Base-by-base conservation (phyloP, 1,284 basidiomycete species). In the Tilletia setariae region DNA sequence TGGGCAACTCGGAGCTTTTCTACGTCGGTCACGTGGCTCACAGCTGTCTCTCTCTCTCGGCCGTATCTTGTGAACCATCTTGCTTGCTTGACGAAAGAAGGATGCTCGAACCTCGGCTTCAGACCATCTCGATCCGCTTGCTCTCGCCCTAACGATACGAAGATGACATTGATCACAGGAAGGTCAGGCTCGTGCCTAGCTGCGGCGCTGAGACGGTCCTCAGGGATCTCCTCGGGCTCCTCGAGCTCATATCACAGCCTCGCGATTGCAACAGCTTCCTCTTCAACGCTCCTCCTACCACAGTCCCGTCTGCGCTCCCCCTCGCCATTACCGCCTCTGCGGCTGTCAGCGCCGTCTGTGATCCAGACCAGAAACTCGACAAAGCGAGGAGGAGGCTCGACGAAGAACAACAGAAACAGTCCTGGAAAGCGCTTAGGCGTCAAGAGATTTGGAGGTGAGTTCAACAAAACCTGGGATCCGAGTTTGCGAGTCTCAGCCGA, bases 351-450 rank as follows among this genome's bases (percentile, higher is more conserved):
- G 15, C 56, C 56, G 30, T 61, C 56, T n/a, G 73, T 76, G 9
- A 72, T 81, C 28, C 81, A 82, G 69, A 78, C 76, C 11, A 75
- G 81, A 69, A 80, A 82, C 72, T 81, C 81, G 56, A 78, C 81
- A 56, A 82, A 82, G 73, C 73, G 80, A 40, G 81, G 79, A 15
- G 79, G 80, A 65, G 81, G 81, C 67, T 76, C 75, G 15, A 77
- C 81, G 28, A 80, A 81, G 74, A 82, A 82, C 74, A 79, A 79
- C 69, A 71, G 80, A 46, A 82, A 81, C 70, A 79, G 77, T 64
- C 72, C 77, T 30, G 80, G 81, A 72, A 79, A 78, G 69, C 74
- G 81, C 35, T 70, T 82, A 19, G 81, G 81, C 67, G 76, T 80
- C 66, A 82, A 82, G 74, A 70, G 76, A 63, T 74, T 75, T 64